Evolutionary conservation across 1,284 basidiomycete species (phyloP), one percentile per base, ranked within the genome.

Genomic region (Apiotrichum laibachii): DNA sequence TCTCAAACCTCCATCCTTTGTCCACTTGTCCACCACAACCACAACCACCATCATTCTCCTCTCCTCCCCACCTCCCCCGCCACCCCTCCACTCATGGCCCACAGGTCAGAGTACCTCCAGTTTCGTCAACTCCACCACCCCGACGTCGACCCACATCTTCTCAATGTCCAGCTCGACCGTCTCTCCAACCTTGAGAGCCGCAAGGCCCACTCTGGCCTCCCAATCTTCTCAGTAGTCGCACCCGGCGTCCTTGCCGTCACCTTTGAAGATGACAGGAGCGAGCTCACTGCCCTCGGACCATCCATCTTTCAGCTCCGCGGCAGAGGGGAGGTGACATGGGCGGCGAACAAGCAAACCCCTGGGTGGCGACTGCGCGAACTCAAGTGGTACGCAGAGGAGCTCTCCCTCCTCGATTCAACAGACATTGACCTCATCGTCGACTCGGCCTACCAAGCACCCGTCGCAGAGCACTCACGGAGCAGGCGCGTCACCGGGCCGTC

Each of bases 371-470:
- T 50, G 10, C 49, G 49, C 7, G 49, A 50, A 19, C 37, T 50
- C 35, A 50, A 39, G 37, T 50, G 49, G 49, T 50, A 50, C 35
- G 49, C 49, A 16, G 49, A 50, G 35, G 49, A 50, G 21, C 35
- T 50, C 19, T 50, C 49, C 2, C 21, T 50, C 5, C 35, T 50
- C 6, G 49, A 50, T 35, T 26, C 49, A 19, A 22, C 12, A 3
- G 49, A 50, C 21, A 11, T 40, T 8, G 35, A 50, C 21, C n/a
- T 26, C 7, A 39, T 40, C 19, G 49, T 39, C 35, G 49, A 50
- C 49, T 37, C 19, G 19, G 49, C 49, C 5, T 50, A 39, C 49
- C 21, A 39, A 1, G 19, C 49, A 12, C n/a, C 19, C 6, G 34
- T 40, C 12, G 49, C 19, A 13, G 49, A 50, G 12, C 49, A 35